These are phyloP conservation scores for Closterium sp. DNA, from an alignment of 139 green algal genomes.

Conservation along the genomic window DNA sequence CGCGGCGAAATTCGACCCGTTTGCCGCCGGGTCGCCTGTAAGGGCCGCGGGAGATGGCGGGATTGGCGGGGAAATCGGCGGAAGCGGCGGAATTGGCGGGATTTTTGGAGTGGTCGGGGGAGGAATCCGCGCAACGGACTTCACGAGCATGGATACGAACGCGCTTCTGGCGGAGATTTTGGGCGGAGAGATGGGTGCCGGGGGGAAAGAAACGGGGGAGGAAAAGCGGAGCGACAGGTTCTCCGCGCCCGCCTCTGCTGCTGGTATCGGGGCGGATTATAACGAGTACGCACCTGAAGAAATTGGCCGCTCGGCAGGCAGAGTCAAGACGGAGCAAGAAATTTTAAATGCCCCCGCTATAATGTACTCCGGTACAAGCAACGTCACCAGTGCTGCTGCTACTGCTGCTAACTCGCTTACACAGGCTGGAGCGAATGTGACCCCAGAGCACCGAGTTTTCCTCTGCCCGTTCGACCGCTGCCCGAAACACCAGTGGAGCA, in stretches of 20 bases:
- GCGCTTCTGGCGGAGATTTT: neutral
- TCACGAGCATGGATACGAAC: neutral
- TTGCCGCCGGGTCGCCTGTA: neutral
- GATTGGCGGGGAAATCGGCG: neutral
- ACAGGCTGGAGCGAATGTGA: neutral
- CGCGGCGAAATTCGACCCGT: neutral
- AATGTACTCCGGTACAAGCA: neutral
- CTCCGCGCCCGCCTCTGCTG: too few relatives aligned
- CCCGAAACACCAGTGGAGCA: conserved; percentile 41
- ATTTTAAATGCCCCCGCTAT: neutral
- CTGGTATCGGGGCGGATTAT: neutral
- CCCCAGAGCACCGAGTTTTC: conserved; percentile 43
- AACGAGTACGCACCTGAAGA: neutral
- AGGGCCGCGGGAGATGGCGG: neutral
- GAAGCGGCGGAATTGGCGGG: too few relatives aligned
- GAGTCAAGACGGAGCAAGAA: neutral
- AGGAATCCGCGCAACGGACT: neutral
- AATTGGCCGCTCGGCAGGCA: neutral
- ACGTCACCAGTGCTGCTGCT: neutral
- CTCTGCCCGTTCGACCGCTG: conserved; percentile 43
- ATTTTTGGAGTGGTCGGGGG: too few relatives aligned
- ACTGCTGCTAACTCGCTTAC: neutral
- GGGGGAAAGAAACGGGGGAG: neutral
- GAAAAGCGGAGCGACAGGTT: neutral
- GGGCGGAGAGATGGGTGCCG: neutral